A percentile compares a stretch with the other conserved stretches of the same genome.
Conservation (phyloP, 306 rosid species). For the Prunus mume region DNA sequence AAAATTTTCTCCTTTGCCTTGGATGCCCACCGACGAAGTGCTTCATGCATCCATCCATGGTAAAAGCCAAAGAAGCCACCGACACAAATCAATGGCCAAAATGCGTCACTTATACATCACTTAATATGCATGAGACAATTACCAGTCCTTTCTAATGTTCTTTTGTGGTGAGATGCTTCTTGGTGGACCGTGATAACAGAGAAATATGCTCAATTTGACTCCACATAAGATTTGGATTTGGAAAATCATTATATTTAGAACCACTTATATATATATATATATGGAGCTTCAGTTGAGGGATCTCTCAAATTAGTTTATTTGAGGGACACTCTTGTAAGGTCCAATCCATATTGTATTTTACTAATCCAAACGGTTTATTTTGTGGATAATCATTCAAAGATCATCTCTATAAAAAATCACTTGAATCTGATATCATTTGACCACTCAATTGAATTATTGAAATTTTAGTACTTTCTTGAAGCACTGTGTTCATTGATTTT, state of each 20-base stretch:
- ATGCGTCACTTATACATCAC: background rate
- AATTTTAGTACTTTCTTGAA: too few species aligned
- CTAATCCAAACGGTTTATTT: too few species aligned
- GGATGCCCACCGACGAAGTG: background rate
- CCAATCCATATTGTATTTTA: too few species aligned
- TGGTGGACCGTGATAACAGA: background rate
- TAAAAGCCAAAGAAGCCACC: conserved; percentile 36
- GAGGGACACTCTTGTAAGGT: too few species aligned
- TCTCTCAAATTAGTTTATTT: too few species aligned
- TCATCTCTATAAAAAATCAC: too few species aligned
- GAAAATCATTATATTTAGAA: background rate
- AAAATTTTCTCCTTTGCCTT: background rate
- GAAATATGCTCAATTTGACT: background rate
- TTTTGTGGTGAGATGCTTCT: background rate
- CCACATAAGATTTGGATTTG: background rate
- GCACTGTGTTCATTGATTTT: too few species aligned
- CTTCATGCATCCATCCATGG: conserved; percentile 1
- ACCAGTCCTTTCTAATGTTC: background rate
- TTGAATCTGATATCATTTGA: too few species aligned
- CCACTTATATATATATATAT: too few species aligned
- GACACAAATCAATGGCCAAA: conserved; percentile 18
- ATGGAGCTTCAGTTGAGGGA: accelerated
- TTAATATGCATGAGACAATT: conserved; percentile 4
- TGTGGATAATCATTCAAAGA: too few species aligned
- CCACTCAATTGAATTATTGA: too few species aligned